A percentile compares a stretch with the other conserved stretches of the same genome.
These are phyloP conservation scores for Dictyostelium firmibasis DNA, from an alignment of 78 protist genomes.

Conservation along the genomic window DNA sequence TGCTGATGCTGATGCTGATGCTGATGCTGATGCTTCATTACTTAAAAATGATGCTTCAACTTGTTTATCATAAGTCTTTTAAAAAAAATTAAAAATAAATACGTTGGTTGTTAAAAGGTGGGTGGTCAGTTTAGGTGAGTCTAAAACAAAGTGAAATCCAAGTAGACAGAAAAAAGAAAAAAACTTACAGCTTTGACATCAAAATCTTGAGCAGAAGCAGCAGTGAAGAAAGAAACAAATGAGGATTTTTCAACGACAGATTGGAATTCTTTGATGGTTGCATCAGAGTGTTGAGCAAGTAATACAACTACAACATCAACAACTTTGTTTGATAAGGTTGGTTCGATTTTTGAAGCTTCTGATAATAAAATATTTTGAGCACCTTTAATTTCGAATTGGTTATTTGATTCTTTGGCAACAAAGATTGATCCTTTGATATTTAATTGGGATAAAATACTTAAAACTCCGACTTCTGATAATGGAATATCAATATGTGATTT, in stretches of 20 bases:
- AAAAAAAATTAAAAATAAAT: neutral
- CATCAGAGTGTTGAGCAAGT: neutral
- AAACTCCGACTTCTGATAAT: slow-evolving; percentile 20
- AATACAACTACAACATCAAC: slow-evolving; percentile 63
- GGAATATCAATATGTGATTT: slow-evolving; percentile 37
- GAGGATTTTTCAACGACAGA: neutral
- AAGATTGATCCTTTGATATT: slow-evolving; percentile 21
- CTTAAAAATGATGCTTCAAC: neutral
- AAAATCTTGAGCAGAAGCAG: slow-evolving; percentile 27
- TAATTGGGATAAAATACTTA: slow-evolving; percentile 7
- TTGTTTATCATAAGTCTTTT: neutral
- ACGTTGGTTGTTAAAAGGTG: no score
- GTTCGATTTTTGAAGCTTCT: neutral
- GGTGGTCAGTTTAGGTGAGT: no score
- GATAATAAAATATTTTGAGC: slow-evolving; percentile 15
- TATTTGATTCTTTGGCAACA: slow-evolving; percentile 24
- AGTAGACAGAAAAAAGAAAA: neutral
- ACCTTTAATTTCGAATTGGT: slow-evolving; percentile 18
- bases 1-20: neutral
- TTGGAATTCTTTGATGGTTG: slow-evolving; percentile 1
- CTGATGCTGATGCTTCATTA: neutral
- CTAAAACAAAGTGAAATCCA: no score
- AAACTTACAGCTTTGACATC: neutral
- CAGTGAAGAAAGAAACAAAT: slow-evolving; percentile 43
- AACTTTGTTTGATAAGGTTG: slow-evolving; percentile 7